Evolutionary conservation across 208 protist genomes (phyloP).

Genomic region (Herpetomonas tarakana): DNA sequence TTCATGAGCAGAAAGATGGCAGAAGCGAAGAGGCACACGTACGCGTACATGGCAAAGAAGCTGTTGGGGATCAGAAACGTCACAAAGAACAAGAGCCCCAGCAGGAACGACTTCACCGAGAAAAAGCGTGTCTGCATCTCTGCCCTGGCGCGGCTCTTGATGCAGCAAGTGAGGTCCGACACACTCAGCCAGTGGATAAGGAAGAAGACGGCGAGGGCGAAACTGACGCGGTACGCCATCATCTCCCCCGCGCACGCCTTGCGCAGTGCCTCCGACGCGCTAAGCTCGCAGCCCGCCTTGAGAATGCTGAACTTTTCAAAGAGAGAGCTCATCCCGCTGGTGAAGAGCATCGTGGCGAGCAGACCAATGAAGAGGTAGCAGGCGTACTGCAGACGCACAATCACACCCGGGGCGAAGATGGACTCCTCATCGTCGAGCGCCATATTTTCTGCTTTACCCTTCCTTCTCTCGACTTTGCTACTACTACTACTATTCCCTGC

Average conservation of each 20-base stretch:
- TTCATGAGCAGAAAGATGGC: conserved; percentile 86
- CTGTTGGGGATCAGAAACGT: conserved; percentile 85
- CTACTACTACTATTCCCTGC: too few species aligned
- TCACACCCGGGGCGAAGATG: conserved; percentile 44
- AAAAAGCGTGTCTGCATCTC: conserved; percentile 84
- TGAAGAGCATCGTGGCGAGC: conserved; percentile 56
- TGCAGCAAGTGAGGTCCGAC: conserved; percentile 86
- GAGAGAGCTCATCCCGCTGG: conserved; percentile 34
- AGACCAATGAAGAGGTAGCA: conserved; percentile 79
- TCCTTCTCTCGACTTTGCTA: too few species aligned
- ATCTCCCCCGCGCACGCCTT: conserved; percentile 68
- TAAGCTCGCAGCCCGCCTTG: conserved; percentile 49
- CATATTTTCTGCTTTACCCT: too few species aligned
- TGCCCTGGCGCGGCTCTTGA: conserved; percentile 60
- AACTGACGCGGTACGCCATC: conserved; percentile 85
- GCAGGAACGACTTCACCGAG: conserved; percentile 63
- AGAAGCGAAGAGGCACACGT: conserved; percentile 76
- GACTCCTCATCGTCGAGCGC: conserved; percentile 23
- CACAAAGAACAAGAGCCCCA: conserved; percentile 53
- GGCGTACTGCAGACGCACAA: conserved; percentile 78
- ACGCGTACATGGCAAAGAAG: conserved; percentile 84
- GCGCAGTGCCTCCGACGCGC: conserved; percentile 13
- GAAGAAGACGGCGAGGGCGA: conserved; percentile 80
- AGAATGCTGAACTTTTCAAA: conserved; percentile 61
- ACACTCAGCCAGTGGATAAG: conserved; percentile 78